These are phyloP conservation scores for Aspergillus jensenii DNA, from an alignment of 2,329 filamentous ascomycete genomes.

Conservation along the genomic window DNA sequence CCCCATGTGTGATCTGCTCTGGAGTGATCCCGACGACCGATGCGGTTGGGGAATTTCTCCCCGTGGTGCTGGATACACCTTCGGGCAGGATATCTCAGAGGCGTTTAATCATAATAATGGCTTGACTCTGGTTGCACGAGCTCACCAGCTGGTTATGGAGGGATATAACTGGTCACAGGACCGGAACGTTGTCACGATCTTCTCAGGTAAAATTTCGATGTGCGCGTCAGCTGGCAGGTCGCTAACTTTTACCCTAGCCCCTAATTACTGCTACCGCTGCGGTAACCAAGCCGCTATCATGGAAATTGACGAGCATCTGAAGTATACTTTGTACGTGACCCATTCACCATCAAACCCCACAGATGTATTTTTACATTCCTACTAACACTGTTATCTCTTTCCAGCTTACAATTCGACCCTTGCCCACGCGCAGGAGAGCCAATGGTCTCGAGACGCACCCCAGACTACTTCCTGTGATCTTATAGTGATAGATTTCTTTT, in stretches of 20 bases:
- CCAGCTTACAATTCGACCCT: conserved; percentile 96
- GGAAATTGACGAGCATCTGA: conserved; percentile 99
- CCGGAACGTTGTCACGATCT: conserved; percentile 96
- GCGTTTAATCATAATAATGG: conserved; percentile 99
- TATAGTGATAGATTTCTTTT: conserved; percentile 35
- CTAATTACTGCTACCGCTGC: conserved; percentile 97
- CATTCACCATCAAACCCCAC: not conserved
- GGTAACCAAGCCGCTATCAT: conserved; percentile 99
- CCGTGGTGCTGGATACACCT: conserved; percentile 90
- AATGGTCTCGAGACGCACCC: conserved; percentile 96
- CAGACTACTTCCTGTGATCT: conserved; percentile 92
- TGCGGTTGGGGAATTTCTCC: conserved; percentile 96
- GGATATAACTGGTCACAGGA: conserved; percentile 99
- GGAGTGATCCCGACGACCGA: conserved; percentile 96
- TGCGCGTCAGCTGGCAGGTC: not conserved
- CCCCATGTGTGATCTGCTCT: conserved; percentile 95
- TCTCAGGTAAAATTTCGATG: conserved; percentile 66
- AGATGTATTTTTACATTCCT: not conserved
- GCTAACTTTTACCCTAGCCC: conserved; percentile 52
- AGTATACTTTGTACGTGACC: conserved; percentile 94
- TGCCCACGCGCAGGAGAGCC: conserved; percentile 96
- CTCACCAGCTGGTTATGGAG: conserved; percentile 98
- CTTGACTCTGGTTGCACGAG: conserved; percentile 88
- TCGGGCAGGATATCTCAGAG: conserved; percentile 95
- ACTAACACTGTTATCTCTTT: conserved; percentile 7